Evolutionary conservation across 352 stramenopile species (phyloP), one percentile per base, ranked within the genome.

Genomic region (Phytophthora citricola): DNA sequence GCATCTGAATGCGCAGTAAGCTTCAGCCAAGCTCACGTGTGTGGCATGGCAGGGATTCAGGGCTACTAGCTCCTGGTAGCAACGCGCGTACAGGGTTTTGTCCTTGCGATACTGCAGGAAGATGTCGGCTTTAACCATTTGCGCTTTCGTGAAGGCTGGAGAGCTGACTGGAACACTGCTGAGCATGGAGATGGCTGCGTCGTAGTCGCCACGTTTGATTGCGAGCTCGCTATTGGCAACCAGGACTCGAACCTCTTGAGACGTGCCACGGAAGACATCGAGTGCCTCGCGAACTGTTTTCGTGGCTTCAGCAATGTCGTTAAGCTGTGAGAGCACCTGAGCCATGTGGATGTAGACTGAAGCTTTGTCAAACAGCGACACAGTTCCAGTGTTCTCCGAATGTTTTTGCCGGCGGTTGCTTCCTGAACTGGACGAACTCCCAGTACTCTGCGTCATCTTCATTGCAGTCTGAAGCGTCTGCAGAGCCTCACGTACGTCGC

Each of bases 121-220:
- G 50, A 98, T 98, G 51, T 97, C 89, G 14, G 95, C 95, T 63
- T 98, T 98, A 54, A 97, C 78, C 68, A 97, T 93, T 67, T 98
- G 91, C 7, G 90, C 91, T 61, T 90, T 93, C 4, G 76, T 68
- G 63, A 96, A 98, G 2, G 86, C 81, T 4, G 90, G 86, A 17
- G 86, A 97, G 6, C 73, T 76, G 1, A 79, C 56, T 5, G 84
- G 83, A 3, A 98, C 92, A 47, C 81, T 89, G 58, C 87, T 93
- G 4, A 98, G 85, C 76, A 98, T 94, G 15, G 78, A 74, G 39
- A 98, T 89, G 0, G 94, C 95, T 14, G 80, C 81, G 32, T 98
- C 89, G 60, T 97, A 92, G 65, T 98, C 91, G 24, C 89, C 89
- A 27, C 85, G 87, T 53, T 97, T 91, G 49, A 98, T 93, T 6